Evolutionary conservation across 176 grass and related monocot species (phyloP), one percentile per base, ranked within the genome.

Genomic region (Phyllostachys edulis): DNA sequence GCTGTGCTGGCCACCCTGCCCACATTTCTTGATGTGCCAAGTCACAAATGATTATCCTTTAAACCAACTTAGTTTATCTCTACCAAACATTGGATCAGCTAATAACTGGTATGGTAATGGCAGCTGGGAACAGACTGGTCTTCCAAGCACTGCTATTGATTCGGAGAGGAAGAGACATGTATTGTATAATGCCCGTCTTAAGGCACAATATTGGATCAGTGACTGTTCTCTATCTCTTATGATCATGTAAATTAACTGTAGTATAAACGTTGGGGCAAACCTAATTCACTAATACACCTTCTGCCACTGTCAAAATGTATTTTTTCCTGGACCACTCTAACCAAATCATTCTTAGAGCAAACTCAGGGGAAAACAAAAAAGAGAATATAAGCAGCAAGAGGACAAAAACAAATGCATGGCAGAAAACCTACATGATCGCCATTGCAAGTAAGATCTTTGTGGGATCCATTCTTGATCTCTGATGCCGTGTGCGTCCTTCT

Each of bases 401-500:
- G 20, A 29, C 45, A 24, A 71, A 41, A 70, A 61, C 9, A 36
- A 72, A 16, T 69, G 32, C 32, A 81, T 75, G 70, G 37, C 57
- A 29, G 71, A 83, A 71, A 67, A 64, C 83, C 87, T 92, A 98
- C 96, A 98, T 60, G 85, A 98, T 93, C 39, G 96, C 93, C 88
- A 98, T 69, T 54, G 87, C 78, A 77, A 98, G 93, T 87, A 98
- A 87, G 76, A 98, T 95, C 80, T 94, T 95, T 72, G 91, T 95
- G 10, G 91, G 93, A 76, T 98, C 96, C 81, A 96, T 94, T 75
- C 91, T 91, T 64, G 96, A 84, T 80, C 73, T 98, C 62, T 94
- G 91, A 84, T 92, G 87, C 21, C 92, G 85, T 44, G 74, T 18
- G 20, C 89, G 89, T 36, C 85, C 93, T 81, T 98, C 96, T 89